phyloP scores from a whole-genome alignment of 257 asterid species.

The Galeopsis tetrahit region DNA sequence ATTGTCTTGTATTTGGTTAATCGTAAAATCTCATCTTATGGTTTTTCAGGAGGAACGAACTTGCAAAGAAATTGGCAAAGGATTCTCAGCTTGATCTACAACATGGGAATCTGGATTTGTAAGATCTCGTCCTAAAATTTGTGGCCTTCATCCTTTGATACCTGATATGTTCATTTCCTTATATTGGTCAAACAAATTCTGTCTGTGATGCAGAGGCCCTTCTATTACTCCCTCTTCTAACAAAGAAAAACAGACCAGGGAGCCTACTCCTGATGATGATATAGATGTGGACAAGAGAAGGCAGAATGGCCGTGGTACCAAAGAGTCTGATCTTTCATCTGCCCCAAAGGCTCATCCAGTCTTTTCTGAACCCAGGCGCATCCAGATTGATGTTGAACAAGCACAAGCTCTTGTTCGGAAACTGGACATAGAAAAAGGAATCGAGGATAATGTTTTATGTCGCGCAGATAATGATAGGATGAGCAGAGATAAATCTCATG shows the following conservation, averaged over 20 bases:
- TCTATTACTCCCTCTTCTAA: constrained; percentile 56
- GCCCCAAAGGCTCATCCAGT: constrained; percentile 90
- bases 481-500: constrained; percentile 82
- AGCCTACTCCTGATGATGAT: constrained; percentile 81
- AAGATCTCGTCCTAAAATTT: constrained; percentile 38
- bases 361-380: constrained; percentile 75
- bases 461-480: constrained; percentile 81
- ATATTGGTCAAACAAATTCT: constrained; percentile 29
- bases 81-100: constrained; percentile 91
- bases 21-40: constrained; percentile 24
- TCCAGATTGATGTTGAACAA: constrained; percentile 81
- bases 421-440: constrained; percentile 87
- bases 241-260: constrained; percentile 70
- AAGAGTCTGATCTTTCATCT: constrained; percentile 64
- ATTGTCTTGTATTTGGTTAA: constrained; percentile 15
- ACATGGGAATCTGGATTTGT: constrained; percentile 88
- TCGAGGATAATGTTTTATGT: constrained; percentile 82
- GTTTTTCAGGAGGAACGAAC: constrained; percentile 78
- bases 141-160: neutral
- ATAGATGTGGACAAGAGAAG: constrained; percentile 68
- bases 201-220: constrained; percentile 72
- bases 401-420: constrained; percentile 82
- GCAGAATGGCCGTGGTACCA: constrained; percentile 61
- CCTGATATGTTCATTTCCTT: neutral
- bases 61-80: constrained; percentile 74